Evolutionary conservation across 345 rosid genomes (phyloP), one percentile per base, ranked within the genome.

Genomic region (Odontarrhena argentea): DNA sequence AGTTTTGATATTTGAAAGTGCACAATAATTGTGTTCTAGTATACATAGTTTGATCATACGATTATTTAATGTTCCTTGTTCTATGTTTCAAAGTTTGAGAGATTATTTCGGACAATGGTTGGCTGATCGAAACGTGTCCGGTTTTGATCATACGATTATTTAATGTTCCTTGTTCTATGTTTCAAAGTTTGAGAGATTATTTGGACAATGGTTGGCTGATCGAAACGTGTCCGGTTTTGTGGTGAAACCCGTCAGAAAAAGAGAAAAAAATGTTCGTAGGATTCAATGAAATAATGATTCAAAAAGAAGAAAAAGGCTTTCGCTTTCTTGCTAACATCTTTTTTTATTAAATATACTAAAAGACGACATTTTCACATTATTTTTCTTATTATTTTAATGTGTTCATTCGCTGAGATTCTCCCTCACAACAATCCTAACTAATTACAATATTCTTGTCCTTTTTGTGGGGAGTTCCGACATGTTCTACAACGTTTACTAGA

Each of bases 301-400:
- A 46, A 15, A 37, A 63, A 49, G 24, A 22, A 62, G 12, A 1
- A 13, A 59, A 34, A 50, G 18, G 22, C 9, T 45, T 71, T 47
- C 22, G 63, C 25, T 70, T 70, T 49, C 55, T 70, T 70, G 55
- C 48, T 37, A 54, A 45, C 63, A 61, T 45, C 25, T 62, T 38
- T 10, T 44, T 42, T 9, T 45, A 0, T 40, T 2, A 1, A 55
- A 32, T 18, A 18, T 18, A 18, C 1, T 18, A 18, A 15, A 57
- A 62, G 56, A 62, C 15, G 73, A 59, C 47, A 56, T 41, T 57
- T 48, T 22, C 65, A 13, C 28, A 18, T 18, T 18, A 18, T 18
- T n/a, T 26, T 28, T 4, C 32, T 28, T 41, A 42, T 34, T 43
- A 35, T 6, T 53, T 34, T 6, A 50, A 5, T 42, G 9, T 12